Evolutionary conservation across 2,329 filamentous ascomycete species (phyloP).

Genomic region (Cryphonectria naterciae): DNA sequence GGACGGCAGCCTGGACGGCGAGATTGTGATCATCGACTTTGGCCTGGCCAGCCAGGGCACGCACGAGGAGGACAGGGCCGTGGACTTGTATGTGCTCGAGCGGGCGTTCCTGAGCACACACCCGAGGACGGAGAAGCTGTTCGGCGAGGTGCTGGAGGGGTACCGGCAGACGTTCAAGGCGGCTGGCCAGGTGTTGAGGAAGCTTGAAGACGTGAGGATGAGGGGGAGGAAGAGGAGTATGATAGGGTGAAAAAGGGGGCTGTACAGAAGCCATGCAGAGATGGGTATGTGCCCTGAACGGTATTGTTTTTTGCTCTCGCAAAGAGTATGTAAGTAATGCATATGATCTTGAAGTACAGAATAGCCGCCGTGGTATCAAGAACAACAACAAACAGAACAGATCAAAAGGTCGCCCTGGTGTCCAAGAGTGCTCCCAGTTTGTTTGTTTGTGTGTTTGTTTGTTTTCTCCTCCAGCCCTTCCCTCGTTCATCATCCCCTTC

Average conservation of each 20-base stretch:
- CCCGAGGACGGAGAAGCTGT: slow-evolving; percentile 79
- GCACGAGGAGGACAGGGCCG: slow-evolving; percentile 90
- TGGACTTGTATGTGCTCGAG: slow-evolving; percentile 95
- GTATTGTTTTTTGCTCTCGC: neutral
- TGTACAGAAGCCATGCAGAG: neutral
- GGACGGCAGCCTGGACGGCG: slow-evolving; percentile 58
- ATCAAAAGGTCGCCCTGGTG: neutral
- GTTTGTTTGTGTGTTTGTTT: neutral
- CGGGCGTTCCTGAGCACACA: slow-evolving; percentile 94
- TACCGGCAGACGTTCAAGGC: slow-evolving; percentile 79
- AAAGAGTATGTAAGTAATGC: neutral
- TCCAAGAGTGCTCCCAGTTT: neutral
- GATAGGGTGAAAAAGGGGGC: slow-evolving; percentile 67
- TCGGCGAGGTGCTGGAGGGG: slow-evolving; percentile 71
- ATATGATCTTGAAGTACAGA: neutral
- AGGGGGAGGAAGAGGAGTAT: slow-evolving; percentile 96
- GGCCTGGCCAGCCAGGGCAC: slow-evolving; percentile 81
- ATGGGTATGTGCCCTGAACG: neutral
- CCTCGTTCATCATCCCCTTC: neutral
- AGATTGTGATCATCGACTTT: slow-evolving; percentile 92
- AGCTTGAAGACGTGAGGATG: slow-evolving; percentile 89
- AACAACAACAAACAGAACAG: neutral
- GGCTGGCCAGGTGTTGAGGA: slow-evolving; percentile 73
- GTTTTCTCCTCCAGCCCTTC: neutral
- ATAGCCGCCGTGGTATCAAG: slow-evolving; percentile 11